Evolutionary conservation across 345 rosid genomes (phyloP), one percentile per base, ranked within the genome.

Genomic region (Syzygium oleosum): DNA sequence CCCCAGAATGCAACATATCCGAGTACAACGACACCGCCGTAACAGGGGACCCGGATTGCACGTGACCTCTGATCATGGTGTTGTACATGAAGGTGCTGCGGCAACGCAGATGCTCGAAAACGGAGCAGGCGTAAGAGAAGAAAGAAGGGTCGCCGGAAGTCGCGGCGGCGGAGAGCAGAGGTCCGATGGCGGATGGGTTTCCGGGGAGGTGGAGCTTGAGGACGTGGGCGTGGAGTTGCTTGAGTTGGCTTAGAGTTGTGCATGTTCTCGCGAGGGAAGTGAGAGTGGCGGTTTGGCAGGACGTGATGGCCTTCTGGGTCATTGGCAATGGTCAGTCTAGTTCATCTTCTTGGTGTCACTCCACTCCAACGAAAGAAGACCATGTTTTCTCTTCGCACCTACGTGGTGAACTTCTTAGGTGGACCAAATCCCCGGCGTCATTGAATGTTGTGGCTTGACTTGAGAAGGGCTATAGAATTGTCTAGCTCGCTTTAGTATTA

Each of bases 41-140:
- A 29, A 51, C 55, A 9, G 88, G 90, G 68, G 86, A 87, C 41
- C 68, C 83, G 49, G 87, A 65, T 7, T 88, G 91, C 29, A 90
- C 85, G 49, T 85, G 87, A 38, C 90, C 90, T 87, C 91, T 88
- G 54, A 91, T 86, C 89, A 90, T 90, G 11, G 88, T 52, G 34
- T 91, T 91, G 87, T 87, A 91, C 89, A 91, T 87, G 85, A 88
- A 91, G n/a, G 91, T 87, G 86, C 90, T 91, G 77, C 65, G 85
- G 55, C 63, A 59, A 85, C 59, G 19, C 51, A 68, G 15, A 21
- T 86, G 85, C 17, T 84, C 23, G 87, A 91, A 91, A 80, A 91
- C 88, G 80, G 55, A 78, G 68, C 85, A 78, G 85, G 92, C 90
- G 65, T 91, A 91, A 21, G 89, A 46, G 89, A 91, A 86, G 86